Evolutionary conservation across 371 early-diverging fungal genomes (phyloP).

Genomic region (Polyrhizophydium stewartii): DNA sequence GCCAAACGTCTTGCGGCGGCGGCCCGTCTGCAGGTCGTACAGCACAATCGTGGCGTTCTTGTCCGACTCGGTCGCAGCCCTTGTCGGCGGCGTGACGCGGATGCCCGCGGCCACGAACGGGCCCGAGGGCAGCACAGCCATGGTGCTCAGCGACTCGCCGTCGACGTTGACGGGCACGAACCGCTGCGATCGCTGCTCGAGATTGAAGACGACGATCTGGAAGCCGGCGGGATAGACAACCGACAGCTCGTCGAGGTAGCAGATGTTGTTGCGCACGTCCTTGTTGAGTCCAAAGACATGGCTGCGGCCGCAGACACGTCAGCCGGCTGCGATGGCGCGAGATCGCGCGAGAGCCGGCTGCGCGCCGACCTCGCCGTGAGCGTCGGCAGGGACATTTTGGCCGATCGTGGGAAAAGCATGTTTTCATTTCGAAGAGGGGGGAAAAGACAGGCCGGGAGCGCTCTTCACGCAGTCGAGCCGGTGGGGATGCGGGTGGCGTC

Average conservation of each 20-base stretch:
- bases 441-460: too few species aligned
- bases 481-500: slow-evolving; percentile 8
- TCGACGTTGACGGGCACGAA: slow-evolving; percentile 32
- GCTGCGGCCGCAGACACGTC: slow-evolving; percentile 8
- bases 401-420: too few species aligned
- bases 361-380: not conserved
- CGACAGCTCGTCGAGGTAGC: slow-evolving; percentile 37
- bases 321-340: too few species aligned
- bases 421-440: too few species aligned
- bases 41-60: slow-evolving; percentile 6
- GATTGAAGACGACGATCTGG: slow-evolving; percentile 40
- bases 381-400: not conserved
- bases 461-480: too few species aligned
- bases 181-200: slow-evolving; percentile 40
- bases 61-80: not conserved
- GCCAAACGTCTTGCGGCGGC: slow-evolving; percentile 9
- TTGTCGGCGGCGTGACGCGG: not conserved
- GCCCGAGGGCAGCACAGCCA: slow-evolving; percentile 19
- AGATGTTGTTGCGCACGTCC: slow-evolving; percentile 27
- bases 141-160: slow-evolving; percentile 33
- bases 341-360: not conserved
- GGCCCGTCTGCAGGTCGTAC: slow-evolving; percentile 12
- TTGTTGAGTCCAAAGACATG: slow-evolving; percentile 42
- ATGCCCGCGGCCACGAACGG: slow-evolving; percentile 18
- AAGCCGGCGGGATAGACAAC: slow-evolving; percentile 44